These are phyloP conservation scores for Microbotryomycetes sp. DNA, from an alignment of 1,284 basidiomycete genomes.

Conservation along the genomic window DNA sequence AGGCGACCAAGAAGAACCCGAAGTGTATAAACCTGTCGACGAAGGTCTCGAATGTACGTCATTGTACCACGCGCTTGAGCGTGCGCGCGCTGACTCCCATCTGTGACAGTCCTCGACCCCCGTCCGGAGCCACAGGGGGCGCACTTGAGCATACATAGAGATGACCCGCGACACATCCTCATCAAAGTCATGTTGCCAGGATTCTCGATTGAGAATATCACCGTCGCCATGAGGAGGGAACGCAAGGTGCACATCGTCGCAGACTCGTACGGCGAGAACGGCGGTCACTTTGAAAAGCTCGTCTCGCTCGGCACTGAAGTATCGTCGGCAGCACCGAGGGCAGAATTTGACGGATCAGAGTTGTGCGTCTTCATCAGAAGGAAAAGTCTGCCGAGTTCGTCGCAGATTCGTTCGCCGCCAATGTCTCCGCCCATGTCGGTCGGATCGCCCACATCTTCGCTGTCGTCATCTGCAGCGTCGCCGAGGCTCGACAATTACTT, in stretches of 20 bases:
- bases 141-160: conserved; percentile 17
- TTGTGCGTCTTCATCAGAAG: conserved; percentile 35
- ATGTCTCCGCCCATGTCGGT: not conserved
- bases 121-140: conserved; percentile 25
- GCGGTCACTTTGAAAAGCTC: conserved; percentile 50
- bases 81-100: not conserved
- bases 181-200: conserved; percentile 24
- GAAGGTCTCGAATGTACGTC: conserved; percentile 17
- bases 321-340: conserved; percentile 13
- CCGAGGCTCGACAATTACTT: not conserved
- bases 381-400: not conserved
- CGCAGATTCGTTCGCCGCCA: not conserved
- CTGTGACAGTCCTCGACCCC: conserved; percentile 22
- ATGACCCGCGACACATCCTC: conserved; percentile 14
- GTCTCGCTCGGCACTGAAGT: conserved; percentile 63
- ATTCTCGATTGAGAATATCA: conserved; percentile 32
- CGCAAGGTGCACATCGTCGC: conserved; percentile 31
- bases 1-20: conserved; percentile 10
- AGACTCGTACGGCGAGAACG: conserved; percentile 24
- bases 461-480: conserved; percentile 3
- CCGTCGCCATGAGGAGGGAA: conserved; percentile 27
- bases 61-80: too few relatives aligned
- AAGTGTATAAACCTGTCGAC: conserved; percentile 20
- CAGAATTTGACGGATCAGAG: conserved; percentile 26
- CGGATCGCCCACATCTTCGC: not conserved